Base-by-base conservation (phyloP, 805 yeast genomes). In the Candida adriatica region DNA sequence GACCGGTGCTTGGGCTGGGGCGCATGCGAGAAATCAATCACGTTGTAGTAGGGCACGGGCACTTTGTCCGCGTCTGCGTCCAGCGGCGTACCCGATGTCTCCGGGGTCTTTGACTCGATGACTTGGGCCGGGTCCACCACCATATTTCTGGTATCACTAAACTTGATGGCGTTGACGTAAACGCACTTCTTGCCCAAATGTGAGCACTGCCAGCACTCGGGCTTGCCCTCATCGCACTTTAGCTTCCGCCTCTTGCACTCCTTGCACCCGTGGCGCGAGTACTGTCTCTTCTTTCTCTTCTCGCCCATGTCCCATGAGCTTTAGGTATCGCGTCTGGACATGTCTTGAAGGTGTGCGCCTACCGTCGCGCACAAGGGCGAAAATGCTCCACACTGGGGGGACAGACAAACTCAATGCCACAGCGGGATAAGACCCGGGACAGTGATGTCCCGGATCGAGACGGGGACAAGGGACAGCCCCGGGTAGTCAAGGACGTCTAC, bases 171-270 rank as follows among this genome's bases (percentile, higher is more conserved):
- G 25, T 57, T 56, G 24, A 53, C 56, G 35, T 66, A 66, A 3
- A 47, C 41, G 39, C 73, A 66, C 4, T 49, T 46, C 42, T 61
- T 61, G 8, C 55, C 53, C 11, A 62, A 33, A 19, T 54, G 55
- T 1, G 53, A 35, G 33, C 73, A 66, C 29, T 63, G 64, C 56
- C 64, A 52, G 33, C 73, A 66, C 11, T 39, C 41, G 1, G 50
- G 51, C 26, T 46, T 42, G 8, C 41, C 41, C 32, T 45, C 50
- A 26, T 44, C 56, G 26, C 52, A 51, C 38, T 48, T 66, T 33
- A 62, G 47, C 37, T 62, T 64, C 23, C 71, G 48, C 26, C 64
- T 41, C 44, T 66, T 66, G 46, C 73, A 67, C 39, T 64, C 68
- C 24, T 46, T 43, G 35, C 73, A 67, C 6, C 73, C 73, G 34